These are phyloP conservation scores for Trametes sp. DNA, from an alignment of 1,284 basidiomycete genomes.

Conservation along the genomic window DNA sequence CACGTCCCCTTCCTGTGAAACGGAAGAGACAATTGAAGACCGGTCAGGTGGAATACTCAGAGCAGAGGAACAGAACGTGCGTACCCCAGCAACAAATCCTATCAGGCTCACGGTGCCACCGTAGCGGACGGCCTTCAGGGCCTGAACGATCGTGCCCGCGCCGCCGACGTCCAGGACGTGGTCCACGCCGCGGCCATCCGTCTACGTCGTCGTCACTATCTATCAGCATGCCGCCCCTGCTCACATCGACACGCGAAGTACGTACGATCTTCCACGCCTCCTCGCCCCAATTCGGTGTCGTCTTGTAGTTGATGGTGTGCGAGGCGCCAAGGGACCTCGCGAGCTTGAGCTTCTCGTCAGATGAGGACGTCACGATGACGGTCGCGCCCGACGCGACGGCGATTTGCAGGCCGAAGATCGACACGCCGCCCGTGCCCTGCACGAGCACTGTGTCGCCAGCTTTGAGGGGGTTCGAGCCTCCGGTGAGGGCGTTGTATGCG, in stretches of 20 bases:
- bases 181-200: slow-evolving; percentile 51
- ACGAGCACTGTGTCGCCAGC: slow-evolving; percentile 43
- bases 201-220: slow-evolving; percentile 23
- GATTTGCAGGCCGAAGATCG: slow-evolving; percentile 47
- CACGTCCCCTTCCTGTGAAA: slow-evolving; percentile 3
- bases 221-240: background rate
- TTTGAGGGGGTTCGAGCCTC: slow-evolving; percentile 40
- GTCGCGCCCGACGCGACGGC: slow-evolving; percentile 49
- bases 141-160: slow-evolving; percentile 48
- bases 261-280: slow-evolving; percentile 41
- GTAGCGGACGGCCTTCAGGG: slow-evolving; percentile 44
- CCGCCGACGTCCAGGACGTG: slow-evolving; percentile 54
- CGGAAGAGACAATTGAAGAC: background rate
- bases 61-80: slow-evolving; percentile 19
- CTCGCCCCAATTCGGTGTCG: slow-evolving; percentile 51
- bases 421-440: slow-evolving; percentile 50
- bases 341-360: slow-evolving; percentile 49
- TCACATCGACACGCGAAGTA: background rate
- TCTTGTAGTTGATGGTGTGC: slow-evolving; percentile 49
- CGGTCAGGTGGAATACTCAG: too few relatives aligned
- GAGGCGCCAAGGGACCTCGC: slow-evolving; percentile 45
- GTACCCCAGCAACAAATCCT: slow-evolving; percentile 46
- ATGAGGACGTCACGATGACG: slow-evolving; percentile 53
- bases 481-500: slow-evolving; percentile 47
- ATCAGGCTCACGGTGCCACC: slow-evolving; percentile 51